Percentiles rank a stretch among this genome's conserved stretches.
Conservation (phyloP, 768 basidiomycete species). For the Trametopsis cervina region DNA sequence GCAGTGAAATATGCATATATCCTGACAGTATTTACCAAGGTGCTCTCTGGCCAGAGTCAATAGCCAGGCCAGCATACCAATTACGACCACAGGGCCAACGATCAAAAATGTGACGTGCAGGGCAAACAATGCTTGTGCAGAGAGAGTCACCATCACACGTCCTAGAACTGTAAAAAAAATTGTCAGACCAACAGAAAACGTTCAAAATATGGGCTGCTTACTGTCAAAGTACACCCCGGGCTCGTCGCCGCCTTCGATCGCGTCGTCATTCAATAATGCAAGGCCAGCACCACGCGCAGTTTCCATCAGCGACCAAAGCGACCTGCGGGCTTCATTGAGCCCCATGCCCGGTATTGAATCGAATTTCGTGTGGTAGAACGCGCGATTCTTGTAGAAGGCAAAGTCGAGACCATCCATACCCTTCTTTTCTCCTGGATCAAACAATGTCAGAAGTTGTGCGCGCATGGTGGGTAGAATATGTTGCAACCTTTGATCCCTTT, state of each 20-base stretch:
- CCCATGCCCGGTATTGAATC: slow-evolving; percentile 57
- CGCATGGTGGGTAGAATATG: background rate
- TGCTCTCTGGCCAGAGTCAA: slow-evolving; percentile 20
- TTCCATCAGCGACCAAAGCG: slow-evolving; percentile 81
- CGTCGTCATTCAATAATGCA: slow-evolving; percentile 40
- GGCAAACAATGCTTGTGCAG: slow-evolving; percentile 41
- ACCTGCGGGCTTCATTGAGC: slow-evolving; percentile 39
- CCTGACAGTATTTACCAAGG: slow-evolving; percentile 7
- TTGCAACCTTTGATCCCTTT: slow-evolving; percentile 23
- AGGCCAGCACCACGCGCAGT: slow-evolving; percentile 47
- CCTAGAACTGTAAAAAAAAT: slow-evolving; percentile 46
- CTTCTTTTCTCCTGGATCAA: slow-evolving; percentile 3
- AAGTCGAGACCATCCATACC: slow-evolving; percentile 70
- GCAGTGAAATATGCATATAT: background rate
- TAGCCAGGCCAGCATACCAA: slow-evolving; percentile 36
- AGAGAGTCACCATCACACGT: slow-evolving; percentile 44
- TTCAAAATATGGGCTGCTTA: slow-evolving; percentile 28
- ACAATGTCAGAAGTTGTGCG: slow-evolving; percentile 6
- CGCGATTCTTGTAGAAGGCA: slow-evolving; percentile 71
- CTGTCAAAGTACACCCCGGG: slow-evolving; percentile 66
- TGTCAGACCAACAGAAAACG: background rate
- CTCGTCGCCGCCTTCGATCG: slow-evolving; percentile 18
- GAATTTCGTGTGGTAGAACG: slow-evolving; percentile 70
- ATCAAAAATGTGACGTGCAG: slow-evolving; percentile 54
- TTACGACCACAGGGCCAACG: slow-evolving; percentile 52